Percentiles rank a stretch among this genome's conserved stretches.
phyloP scores from a whole-genome alignment of 2,329 filamentous ascomycete species.

The Periconia macrospinosa region DNA sequence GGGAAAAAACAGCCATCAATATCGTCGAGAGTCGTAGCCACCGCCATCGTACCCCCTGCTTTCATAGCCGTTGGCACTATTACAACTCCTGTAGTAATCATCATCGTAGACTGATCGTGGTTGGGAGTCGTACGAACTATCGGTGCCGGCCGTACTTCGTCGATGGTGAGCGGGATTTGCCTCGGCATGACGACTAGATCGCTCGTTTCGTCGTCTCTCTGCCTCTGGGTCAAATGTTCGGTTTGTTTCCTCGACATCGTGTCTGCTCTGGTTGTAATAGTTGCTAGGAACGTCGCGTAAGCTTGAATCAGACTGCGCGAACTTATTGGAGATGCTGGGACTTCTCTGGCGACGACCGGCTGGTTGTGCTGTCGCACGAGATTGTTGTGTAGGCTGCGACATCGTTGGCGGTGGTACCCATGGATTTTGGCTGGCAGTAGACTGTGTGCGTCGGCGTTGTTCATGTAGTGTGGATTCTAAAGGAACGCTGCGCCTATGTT shows the following conservation, averaged over 20 bases:
- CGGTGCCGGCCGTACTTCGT: conserved; percentile 26
- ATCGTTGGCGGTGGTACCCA: conserved; percentile 25
- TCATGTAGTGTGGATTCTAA: conserved; percentile 25
- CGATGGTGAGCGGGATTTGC: conserved; percentile 21
- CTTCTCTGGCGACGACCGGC: conserved; percentile 31
- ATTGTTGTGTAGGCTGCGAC: conserved; percentile 22
- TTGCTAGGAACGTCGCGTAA: conserved; percentile 32
- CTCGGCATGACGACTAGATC: conserved; percentile 22
- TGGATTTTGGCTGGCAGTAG: conserved; percentile 33
- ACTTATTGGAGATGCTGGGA: conserved; percentile 38
- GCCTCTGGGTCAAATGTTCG: conserved; percentile 33
- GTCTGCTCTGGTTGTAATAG: conserved; percentile 36
- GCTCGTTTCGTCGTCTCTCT: conserved; percentile 29
- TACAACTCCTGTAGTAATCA: conserved; percentile 31
- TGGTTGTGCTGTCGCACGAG: conserved; percentile 23
- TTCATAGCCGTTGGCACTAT: conserved; percentile 30
- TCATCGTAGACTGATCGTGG: conserved; percentile 34
- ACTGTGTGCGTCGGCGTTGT: conserved; percentile 34
- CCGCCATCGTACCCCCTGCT: conserved; percentile 17
- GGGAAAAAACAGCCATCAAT: conserved; percentile 13
- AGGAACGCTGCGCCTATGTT: conserved; percentile 24
- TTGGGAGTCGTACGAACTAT: conserved; percentile 31
- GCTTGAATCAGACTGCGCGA: conserved; percentile 36
- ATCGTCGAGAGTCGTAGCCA: conserved; percentile 32
- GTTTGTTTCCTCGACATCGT: conserved; percentile 35